Conservation (phyloP, 148 eudicot species). For the Rhododendron mucronatum region DNA sequence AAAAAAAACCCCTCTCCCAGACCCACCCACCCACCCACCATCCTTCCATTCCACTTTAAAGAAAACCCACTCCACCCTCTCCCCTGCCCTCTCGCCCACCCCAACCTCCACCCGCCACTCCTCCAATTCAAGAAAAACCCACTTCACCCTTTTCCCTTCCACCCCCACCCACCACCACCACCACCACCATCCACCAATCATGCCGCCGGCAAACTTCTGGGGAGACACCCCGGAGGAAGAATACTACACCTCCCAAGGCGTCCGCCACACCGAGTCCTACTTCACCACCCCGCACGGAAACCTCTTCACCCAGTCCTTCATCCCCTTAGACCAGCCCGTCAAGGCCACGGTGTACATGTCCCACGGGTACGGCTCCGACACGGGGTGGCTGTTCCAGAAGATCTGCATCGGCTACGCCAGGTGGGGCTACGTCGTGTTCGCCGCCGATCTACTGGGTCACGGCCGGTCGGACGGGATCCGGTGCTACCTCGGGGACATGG, state of each 20-base stretch:
- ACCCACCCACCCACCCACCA: not conserved
- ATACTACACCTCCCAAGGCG: conserved; percentile 56
- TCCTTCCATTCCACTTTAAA: too few species aligned
- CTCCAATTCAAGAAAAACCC: not conserved
- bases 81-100: not conserved
- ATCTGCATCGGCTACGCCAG: conserved; percentile 47
- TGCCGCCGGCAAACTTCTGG: conserved; percentile 52
- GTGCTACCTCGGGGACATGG: conserved; percentile 54
- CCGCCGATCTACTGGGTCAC: conserved; percentile 67
- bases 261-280: conserved; percentile 45
- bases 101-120: not conserved
- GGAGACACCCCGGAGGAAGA: conserved; percentile 59
- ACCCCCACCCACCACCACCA: not conserved
- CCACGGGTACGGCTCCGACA: conserved; percentile 73
- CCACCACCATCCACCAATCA: not conserved
- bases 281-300: conserved; percentile 54
- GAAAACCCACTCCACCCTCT: too few species aligned
- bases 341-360: conserved; percentile 54
- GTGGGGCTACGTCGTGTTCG: conserved; percentile 75
- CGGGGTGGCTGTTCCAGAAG: conserved; percentile 69
- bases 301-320: conserved; percentile 59
- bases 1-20: not conserved
- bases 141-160: not conserved
- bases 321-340: conserved; percentile 28
- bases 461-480: conserved; percentile 61